Evolutionary conservation across 148 eudicot genomes (phyloP), one percentile per base, ranked within the genome.

Genomic region (Rhododendron griersonianum): DNA sequence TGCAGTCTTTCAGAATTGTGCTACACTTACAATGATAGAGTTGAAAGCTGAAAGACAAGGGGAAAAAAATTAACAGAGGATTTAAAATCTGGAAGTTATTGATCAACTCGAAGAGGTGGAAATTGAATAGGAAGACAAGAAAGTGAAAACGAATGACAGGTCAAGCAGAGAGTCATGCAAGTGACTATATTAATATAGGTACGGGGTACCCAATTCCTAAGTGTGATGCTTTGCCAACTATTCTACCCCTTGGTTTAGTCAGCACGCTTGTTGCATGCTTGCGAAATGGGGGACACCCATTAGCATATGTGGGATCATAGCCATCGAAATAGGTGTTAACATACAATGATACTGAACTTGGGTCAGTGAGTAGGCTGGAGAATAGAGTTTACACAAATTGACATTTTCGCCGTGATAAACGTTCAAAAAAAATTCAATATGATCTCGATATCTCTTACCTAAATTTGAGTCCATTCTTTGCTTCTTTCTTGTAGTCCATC

Each of bases 401-500:
- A 82, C 19, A 39, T 47, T 14, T n/a, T 63, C 33, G 44, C 47
- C 75, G 9, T 21, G 21, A 15, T 41, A 23, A 57, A 61, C 18
- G 30, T 67, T 65, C 30, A n/a, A 59, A 0, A 11, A 57, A 75
- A 45, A 63, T 16, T 33, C 9, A 10, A 81, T 6, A 37, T 23
- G 50, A 74, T 67, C 15, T 71, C 81, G 55, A 53, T 51, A 53
- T 80, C 63, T 81, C 85, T 85, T 91, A 96, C 99, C 95, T 93
- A 83, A 96, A 96, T 87, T 86, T 96, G 55, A 93, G 65, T 85
- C 98, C 99, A 91, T 96, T 96, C 45, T 90, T 77, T 80, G 99
- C 99, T 93, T 96, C 99, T 85, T 80, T 93, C 87, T 86, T 88
- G 89, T 96, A 96, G 93, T 96, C 98, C 99, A 96, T 96, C 99